These are phyloP conservation scores for Fusarium abutilonis DNA, from an alignment of 2,329 filamentous ascomycete genomes.

Conservation along the genomic window DNA sequence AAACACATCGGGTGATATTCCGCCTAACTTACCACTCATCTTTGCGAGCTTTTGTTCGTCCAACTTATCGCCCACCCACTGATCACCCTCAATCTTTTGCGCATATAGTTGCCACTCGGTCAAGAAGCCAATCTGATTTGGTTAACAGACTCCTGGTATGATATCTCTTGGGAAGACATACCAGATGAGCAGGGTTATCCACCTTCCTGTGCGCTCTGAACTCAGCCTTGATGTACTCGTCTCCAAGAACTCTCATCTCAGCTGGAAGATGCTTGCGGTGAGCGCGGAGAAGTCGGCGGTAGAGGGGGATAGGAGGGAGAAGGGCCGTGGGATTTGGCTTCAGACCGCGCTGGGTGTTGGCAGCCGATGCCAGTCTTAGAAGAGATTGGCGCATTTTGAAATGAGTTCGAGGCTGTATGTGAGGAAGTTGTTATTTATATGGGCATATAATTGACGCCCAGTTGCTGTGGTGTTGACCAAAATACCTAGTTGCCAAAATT, in stretches of 20 bases:
- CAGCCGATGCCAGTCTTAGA: conserved; percentile 52
- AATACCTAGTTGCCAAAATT: conserved; percentile 6
- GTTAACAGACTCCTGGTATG: conserved; percentile 16
- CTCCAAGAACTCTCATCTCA: conserved; percentile 84
- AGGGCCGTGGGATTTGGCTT: conserved; percentile 68
- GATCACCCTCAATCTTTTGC: conserved; percentile 87
- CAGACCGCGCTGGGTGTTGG: conserved; percentile 47
- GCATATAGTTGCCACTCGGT: conserved; percentile 97
- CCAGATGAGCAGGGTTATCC: conserved; percentile 92
- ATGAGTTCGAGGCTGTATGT: not conserved
- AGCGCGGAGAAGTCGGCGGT: conserved; percentile 84
- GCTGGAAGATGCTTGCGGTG: conserved; percentile 81
- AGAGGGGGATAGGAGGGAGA: conserved; percentile 87
- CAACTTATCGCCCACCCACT: conserved; percentile 85
- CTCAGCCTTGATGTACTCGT: conserved; percentile 92
- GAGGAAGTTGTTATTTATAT: too few relatives aligned
- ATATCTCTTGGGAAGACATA: conserved; percentile 54
- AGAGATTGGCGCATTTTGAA: conserved; percentile 45
- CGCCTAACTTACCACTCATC: conserved; percentile 79
- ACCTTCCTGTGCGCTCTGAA: conserved; percentile 84
- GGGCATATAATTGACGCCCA: not conserved
- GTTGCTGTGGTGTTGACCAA: conserved; percentile 5
- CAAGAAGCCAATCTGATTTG: conserved; percentile 84
- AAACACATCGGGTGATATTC: not conserved
- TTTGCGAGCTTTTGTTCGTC: conserved; percentile 87